phyloP scores from a whole-genome alignment of 192 early-diverging fungal genomes.

The Cladochytrium replicatum region DNA sequence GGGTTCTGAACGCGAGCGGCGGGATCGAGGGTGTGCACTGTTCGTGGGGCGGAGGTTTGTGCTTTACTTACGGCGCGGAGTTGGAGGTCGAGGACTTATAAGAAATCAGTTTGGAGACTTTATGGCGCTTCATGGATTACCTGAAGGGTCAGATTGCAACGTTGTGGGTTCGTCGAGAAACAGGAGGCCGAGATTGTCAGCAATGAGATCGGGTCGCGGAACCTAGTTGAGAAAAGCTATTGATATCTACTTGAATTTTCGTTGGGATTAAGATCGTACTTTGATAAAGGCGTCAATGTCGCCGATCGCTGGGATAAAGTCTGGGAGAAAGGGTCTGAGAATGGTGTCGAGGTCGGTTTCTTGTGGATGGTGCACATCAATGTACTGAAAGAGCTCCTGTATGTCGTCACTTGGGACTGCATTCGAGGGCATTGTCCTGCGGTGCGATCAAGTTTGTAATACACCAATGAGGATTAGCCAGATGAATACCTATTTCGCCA shows the following conservation, averaged over 20 bases:
- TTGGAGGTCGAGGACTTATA: constrained; percentile 42
- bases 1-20: constrained; percentile 16
- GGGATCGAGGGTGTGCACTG: constrained; percentile 26
- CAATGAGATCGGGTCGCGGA: constrained; percentile 31
- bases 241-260: neutral
- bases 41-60: constrained; percentile 15
- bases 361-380: constrained; percentile 39
- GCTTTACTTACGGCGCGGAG: constrained; percentile 39
- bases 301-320: constrained; percentile 51
- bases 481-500: too few relatives aligned
- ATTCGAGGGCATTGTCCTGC: too few relatives aligned
- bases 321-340: constrained; percentile 46
- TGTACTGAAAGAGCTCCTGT: constrained; percentile 41
- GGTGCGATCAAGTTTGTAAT: too few relatives aligned
- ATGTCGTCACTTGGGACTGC: constrained; percentile 42
- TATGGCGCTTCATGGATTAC: constrained; percentile 9
- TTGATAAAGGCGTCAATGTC: constrained; percentile 60
- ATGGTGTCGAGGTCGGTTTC: constrained; percentile 42
- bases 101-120: neutral
- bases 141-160: constrained; percentile 42
- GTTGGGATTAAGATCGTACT: constrained; percentile 12
- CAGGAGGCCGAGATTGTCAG: constrained; percentile 35
- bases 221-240: constrained; percentile 26
- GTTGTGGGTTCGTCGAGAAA: constrained; percentile 42
- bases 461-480: too few relatives aligned